phyloP scores from a whole-genome alignment of 495 filamentous ascomycete species.

The Neurospora sp. region DNA sequence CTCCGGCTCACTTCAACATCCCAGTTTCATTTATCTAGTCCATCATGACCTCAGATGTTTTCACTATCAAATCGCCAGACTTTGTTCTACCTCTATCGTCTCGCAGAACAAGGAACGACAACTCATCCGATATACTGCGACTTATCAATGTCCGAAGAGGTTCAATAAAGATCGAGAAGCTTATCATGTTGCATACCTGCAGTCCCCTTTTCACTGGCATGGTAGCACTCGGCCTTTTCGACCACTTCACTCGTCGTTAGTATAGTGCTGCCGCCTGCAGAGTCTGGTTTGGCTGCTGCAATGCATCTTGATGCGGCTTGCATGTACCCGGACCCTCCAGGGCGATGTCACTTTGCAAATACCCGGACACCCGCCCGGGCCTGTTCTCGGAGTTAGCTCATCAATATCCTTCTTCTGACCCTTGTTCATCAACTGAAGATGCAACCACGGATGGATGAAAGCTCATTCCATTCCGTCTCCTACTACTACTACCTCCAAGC shows the following conservation, averaged over 20 bases:
- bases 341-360: background rate
- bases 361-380: constrained; percentile 2
- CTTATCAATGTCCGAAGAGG: background rate
- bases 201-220: background rate
- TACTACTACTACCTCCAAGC: background rate
- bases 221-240: background rate
- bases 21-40: background rate
- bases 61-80: background rate
- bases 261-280: background rate
- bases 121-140: background rate
- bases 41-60: background rate
- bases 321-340: constrained; percentile 5
- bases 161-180: constrained; percentile 16
- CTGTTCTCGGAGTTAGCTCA: background rate
- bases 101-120: background rate
- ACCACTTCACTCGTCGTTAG: background rate
- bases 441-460: background rate
- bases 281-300: background rate
- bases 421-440: constrained; percentile 1
- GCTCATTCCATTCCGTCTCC: background rate
- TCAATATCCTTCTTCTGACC: background rate
- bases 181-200: constrained; percentile 16
- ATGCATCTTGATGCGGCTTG: background rate
- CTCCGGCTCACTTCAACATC: background rate
- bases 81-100: background rate